Evolutionary conservation across 73 alveolate species (phyloP).

Genomic region (Tetrahymena thermophila): DNA sequence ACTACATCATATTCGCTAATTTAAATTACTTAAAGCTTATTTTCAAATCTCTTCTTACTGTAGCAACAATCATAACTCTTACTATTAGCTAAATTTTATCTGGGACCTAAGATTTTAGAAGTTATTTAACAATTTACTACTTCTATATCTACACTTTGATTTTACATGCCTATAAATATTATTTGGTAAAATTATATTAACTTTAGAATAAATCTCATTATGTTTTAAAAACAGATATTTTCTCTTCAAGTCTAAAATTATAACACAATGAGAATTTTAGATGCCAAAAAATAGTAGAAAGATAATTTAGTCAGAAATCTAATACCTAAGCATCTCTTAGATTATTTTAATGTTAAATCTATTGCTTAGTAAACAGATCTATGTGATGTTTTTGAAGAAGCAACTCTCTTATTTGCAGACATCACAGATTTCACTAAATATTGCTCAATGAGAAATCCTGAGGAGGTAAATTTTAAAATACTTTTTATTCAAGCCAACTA

Average conservation of each 20-base stretch:
- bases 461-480: background rate
- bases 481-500: too few species aligned
- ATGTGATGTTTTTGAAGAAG: constrained; percentile 23
- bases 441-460: constrained; percentile 23
- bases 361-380: background rate
- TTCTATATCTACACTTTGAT: background rate
- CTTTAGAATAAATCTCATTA: background rate
- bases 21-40: background rate
- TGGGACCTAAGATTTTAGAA: background rate
- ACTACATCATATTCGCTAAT: background rate
- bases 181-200: background rate
- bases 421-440: constrained; percentile 35
- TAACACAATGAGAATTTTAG: background rate
- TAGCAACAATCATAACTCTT: background rate
- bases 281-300: background rate
- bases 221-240: background rate
- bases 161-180: background rate
- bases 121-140: background rate
- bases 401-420: constrained; percentile 31
- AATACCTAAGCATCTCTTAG: background rate
- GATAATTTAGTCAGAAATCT: background rate
- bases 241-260: background rate
- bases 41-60: background rate
- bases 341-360: background rate
- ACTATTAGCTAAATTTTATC: background rate